Percentiles rank a stretch among this genome's conserved stretches.
These are phyloP conservation scores for Nitzschia sp. DNA, from an alignment of 108 stramenopile genomes.

Conservation along the genomic window DNA sequence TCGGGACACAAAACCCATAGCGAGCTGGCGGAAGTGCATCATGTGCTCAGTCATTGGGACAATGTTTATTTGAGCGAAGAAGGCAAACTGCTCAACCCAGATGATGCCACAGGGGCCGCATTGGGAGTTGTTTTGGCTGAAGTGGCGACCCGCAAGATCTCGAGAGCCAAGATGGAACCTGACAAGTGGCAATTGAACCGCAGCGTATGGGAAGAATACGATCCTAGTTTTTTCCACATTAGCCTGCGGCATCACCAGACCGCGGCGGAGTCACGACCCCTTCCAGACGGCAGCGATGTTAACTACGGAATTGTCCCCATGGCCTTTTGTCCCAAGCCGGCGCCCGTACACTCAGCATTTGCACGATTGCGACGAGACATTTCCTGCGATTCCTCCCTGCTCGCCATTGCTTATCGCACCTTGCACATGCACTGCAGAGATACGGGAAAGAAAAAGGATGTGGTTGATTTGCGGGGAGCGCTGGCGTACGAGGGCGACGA, in stretches of 20 bases:
- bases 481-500: constrained; percentile 61
- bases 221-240: constrained; percentile 82
- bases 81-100: constrained; percentile 68
- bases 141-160: constrained; percentile 64
- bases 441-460: constrained; percentile 24
- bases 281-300: constrained; percentile 22
- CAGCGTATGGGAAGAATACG: constrained; percentile 74
- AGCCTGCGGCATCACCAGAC: constrained; percentile 65
- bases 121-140: constrained; percentile 69
- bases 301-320: constrained; percentile 41
- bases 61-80: constrained; percentile 58
- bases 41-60: constrained; percentile 64
- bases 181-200: constrained; percentile 75
- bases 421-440: constrained; percentile 74
- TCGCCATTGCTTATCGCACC: constrained; percentile 65
- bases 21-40: constrained; percentile 78
- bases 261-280: constrained; percentile 73
- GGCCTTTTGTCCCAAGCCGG: constrained; percentile 67
- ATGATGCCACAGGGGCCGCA: constrained; percentile 83
- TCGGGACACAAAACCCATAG: constrained; percentile 82
- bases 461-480: constrained; percentile 40
- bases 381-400: constrained; percentile 58
- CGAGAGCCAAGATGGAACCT: constrained; percentile 57
- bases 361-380: constrained; percentile 66
- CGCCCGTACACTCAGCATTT: constrained; percentile 56